Conservation (phyloP, 768 basidiomycete genomes). For the Mrakia hoshinonis region DNA sequence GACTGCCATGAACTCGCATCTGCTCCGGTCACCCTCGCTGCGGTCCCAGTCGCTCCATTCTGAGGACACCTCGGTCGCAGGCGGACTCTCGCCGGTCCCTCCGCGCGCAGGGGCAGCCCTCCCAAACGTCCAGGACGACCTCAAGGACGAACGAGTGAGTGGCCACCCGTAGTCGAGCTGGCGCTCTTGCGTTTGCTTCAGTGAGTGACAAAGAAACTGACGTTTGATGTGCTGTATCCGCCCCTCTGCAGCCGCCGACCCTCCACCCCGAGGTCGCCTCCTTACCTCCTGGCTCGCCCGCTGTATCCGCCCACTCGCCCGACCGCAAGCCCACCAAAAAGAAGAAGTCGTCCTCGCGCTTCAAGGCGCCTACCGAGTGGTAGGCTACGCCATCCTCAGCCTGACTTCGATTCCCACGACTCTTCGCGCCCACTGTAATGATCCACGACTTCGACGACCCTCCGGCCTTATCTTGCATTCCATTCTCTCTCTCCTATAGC, state of each 20-base stretch:
- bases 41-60: not conserved
- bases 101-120: not conserved
- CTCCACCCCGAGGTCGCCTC: not conserved
- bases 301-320: not conserved
- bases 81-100: not conserved
- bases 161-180: no score
- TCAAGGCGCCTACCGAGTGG: constrained; percentile 21
- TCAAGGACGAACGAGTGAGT: not conserved
- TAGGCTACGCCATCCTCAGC: not conserved
- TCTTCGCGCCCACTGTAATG: no score
- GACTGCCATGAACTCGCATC: not conserved
- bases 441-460: no score
- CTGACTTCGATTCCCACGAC: no score
- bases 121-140: not conserved
- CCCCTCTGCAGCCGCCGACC: not conserved
- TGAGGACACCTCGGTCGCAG: not conserved
- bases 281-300: not conserved
- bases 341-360: constrained; percentile 9
- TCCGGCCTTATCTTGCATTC: no score
- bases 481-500: no score
- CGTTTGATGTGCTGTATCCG: not conserved
- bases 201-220: no score
- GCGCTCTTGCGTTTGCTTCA: not conserved
- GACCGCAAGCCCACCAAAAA: not conserved
- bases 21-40: not conserved